Percentiles rank a stretch among this genome's conserved stretches.
phyloP scores from a whole-genome alignment of 306 rosid species.

The Vachellia collinsii region DNA sequence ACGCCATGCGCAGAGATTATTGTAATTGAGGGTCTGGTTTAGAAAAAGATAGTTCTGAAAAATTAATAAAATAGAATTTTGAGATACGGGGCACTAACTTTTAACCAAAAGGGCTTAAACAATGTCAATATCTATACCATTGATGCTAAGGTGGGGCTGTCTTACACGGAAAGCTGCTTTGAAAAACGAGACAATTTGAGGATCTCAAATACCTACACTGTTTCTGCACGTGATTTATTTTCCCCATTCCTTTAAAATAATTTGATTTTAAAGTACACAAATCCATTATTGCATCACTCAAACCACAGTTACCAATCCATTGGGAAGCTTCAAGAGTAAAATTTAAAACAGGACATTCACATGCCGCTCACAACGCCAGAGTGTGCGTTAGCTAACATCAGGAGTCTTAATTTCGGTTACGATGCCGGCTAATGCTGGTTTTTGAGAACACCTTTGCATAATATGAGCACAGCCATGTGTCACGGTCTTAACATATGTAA shows the following conservation, averaged over 20 bases:
- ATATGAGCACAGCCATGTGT: too few species aligned
- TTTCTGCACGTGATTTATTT: constrained; percentile 3
- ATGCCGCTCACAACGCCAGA: not conserved
- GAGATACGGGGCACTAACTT: too few species aligned
- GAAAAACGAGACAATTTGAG: constrained; percentile 24
- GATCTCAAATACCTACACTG: not conserved
- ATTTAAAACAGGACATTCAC: not conserved
- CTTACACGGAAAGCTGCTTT: constrained; percentile 30
- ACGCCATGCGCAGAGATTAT: too few species aligned
- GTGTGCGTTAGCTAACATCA: not conserved
- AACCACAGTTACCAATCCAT: not conserved
- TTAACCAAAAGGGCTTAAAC: too few species aligned
- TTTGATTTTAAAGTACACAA: not conserved
- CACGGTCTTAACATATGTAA: too few species aligned
- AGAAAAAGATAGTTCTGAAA: too few species aligned
- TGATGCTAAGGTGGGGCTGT: constrained; percentile 11
- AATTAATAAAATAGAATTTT: too few species aligned
- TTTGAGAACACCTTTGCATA: not conserved
- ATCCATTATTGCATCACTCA: not conserved
- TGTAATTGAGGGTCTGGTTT: too few species aligned
- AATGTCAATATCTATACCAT: too few species aligned
- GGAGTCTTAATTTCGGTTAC: not conserved
- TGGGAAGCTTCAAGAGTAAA: not conserved
- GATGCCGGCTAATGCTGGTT: not conserved
- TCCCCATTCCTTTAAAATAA: not conserved